phyloP scores from a whole-genome alignment of 371 early-diverging fungal genomes.

The Apophysomyces sp. region DNA sequence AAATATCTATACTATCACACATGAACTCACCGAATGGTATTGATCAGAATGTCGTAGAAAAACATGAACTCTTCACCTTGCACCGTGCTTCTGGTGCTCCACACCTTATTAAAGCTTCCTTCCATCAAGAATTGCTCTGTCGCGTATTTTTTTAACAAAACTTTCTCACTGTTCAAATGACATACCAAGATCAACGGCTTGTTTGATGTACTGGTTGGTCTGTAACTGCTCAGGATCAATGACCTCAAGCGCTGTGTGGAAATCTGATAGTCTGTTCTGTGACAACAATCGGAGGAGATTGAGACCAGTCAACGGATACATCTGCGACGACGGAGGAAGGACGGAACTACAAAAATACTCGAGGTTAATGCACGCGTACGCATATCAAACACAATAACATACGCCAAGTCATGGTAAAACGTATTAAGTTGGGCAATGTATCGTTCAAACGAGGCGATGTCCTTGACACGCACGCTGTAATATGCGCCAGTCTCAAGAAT shows the following conservation, averaged over 20 bases:
- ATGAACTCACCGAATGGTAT: constrained; percentile 79
- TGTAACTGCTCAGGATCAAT: constrained; percentile 83
- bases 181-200: constrained; percentile 81
- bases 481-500: constrained; percentile 92
- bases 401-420: constrained; percentile 87
- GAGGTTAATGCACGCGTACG: background rate
- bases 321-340: constrained; percentile 77
- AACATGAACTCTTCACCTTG: constrained; percentile 89
- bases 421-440: constrained; percentile 92
- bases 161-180: constrained; percentile 24
- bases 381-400: constrained; percentile 12
- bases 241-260: constrained; percentile 91
- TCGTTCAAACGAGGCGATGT: constrained; percentile 91
- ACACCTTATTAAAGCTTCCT: constrained; percentile 94
- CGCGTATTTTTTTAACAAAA: background rate
- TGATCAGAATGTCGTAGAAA: constrained; percentile 91
- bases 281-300: constrained; percentile 90
- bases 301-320: constrained; percentile 88
- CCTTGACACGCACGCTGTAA: constrained; percentile 79
- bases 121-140: constrained; percentile 93
- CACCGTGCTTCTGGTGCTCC: constrained; percentile 84
- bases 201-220: constrained; percentile 80
- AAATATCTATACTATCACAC: background rate
- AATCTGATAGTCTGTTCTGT: constrained; percentile 92
- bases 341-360: constrained; percentile 35